A percentile compares a stretch with the other conserved stretches of the same genome.
Evolutionary conservation across 75 land plant species (phyloP).

Genomic region (Larix kaempferi): DNA sequence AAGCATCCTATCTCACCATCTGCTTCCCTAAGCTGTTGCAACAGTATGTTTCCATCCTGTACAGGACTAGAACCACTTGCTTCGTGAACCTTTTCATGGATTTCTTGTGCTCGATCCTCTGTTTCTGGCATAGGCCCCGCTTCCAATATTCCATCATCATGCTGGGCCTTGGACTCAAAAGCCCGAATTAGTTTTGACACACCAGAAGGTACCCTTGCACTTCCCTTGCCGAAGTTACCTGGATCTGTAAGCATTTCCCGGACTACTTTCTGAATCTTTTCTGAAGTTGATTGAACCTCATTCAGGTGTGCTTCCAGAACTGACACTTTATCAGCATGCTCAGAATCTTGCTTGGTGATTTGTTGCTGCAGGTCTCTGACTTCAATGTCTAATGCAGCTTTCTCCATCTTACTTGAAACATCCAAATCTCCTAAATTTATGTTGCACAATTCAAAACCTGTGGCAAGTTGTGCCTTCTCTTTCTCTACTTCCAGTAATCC

Average conservation of each 20-base stretch:
- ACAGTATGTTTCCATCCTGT: conserved; percentile 11
- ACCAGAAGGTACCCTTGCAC: conserved; percentile 23
- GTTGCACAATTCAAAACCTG: neutral
- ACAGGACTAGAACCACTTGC: neutral
- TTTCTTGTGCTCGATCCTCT: neutral
- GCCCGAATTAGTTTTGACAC: conserved; percentile 71
- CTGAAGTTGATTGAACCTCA: conserved; percentile 25
- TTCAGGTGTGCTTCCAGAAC: conserved; percentile 29
- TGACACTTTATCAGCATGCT: conserved; percentile 16
- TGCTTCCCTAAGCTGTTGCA: conserved; percentile 20
- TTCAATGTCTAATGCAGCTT: conserved; percentile 9
- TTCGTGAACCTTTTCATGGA: neutral
- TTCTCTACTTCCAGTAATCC: neutral
- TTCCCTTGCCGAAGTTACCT: conserved; percentile 13
- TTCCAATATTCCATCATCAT: conserved; percentile 31
- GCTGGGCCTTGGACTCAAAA: conserved; percentile 52
- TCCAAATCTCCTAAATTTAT: neutral
- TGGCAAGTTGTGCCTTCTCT: conserved; percentile 6
- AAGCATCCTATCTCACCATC: conserved; percentile 17
- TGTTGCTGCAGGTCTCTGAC: neutral
- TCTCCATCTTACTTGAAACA: conserved; percentile 1
- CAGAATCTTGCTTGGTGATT: neutral
- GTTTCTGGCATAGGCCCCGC: neutral
- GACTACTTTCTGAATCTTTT: conserved; percentile 44
- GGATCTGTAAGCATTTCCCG: conserved; percentile 34